Base-by-base conservation (phyloP, 495 filamentous ascomycete species). In the Delitschia confertaspora region DNA sequence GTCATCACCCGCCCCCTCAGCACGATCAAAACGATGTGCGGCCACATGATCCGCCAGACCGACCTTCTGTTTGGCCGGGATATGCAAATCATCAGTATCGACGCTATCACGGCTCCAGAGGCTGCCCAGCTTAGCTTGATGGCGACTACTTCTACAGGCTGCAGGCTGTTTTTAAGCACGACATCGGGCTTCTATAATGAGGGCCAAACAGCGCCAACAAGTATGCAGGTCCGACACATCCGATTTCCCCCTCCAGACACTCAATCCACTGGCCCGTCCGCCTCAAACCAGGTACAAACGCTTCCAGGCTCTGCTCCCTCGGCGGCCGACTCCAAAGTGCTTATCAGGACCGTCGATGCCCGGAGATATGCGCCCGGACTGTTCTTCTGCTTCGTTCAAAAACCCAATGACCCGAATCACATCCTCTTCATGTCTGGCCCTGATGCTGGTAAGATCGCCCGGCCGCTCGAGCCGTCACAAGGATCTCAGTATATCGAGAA, bases 171-270 rank as follows among this genome's bases (percentile, higher is more conserved):
- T 57, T 69, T 96, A 40, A 95, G 87, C 56, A 87, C 89, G 4
- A 93, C 89, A 1, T 80, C 81, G 29, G 75, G 78, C 43, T 82
- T 79, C 4, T 66, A 73, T 9, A 67, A 74, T 19, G 70, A 78
- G 17, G 64, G 68, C 18, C 71, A 63, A 31, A 72, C 68, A 42
- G 77, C 87, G 0, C 89, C 93, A 3, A 89, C 82, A 36, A 95
- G 86, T 65, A 95, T 99, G 88, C 88, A 95, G 60, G 78, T 95
- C 16, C 84, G 93, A 50, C 88, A 89, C 55, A 80, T 96, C 60
- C 93, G 88, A 55, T 93, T 95, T 42, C 93, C 91, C 6, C 89
- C 91, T 0, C 56, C 69, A 35, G 74, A 36, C 25, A 51, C 44
- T 35, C 42, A 58, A 21, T 36, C 57, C 6, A 38, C 61, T 2